Evolutionary conservation across 805 yeast genomes (phyloP), one percentile per base, ranked within the genome.

Genomic region (Yamadazyma phyllophila): DNA sequence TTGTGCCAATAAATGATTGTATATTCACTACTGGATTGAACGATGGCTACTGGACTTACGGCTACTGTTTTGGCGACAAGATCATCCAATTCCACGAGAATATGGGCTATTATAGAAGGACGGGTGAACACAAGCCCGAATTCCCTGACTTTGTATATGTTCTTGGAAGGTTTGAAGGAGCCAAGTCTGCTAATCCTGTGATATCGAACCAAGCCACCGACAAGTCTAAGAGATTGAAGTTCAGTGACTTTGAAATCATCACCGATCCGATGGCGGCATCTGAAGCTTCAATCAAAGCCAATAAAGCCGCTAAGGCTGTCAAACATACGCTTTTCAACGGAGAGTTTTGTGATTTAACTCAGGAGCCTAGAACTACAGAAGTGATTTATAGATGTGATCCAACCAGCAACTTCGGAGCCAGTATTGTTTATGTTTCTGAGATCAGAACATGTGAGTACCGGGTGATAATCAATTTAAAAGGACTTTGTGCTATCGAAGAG

Each of bases 291-390:
- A 10, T 24, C 7, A 14, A 37, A 10, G n/a, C 7, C 5, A 4
- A 3, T 10, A 29, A 48, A 50, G 33, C 56, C 54, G 13, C 66
- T 62, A 61, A 65, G 51, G 66, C 60, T 49, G 49, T 73, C 50
- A 51, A 69, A 58, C 82, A 59, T 64, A 63, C 47, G 45, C 65
- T 60, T 7, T 43, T 47, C 10, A 57, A 59, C 47, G 94, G 92
- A 7, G 75, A 76, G 15, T 43, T 66, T 2, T 85, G 94, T 62
- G 87, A 81, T 53, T 58, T 81, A 38, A 82, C 87, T 0, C 71
- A 71, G 2, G 58, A 63, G 24, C 77, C 77, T 2, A 71, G 92
- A 43, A 57, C 68, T 3, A 66, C 78, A 3, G 85, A 82, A 45
- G 63, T 85, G 4, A 74, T 74, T 41, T 83, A 78, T 57, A 66